Conservation (phyloP, 108 stramenopile genomes). For the Nitzschia palea region DNA sequence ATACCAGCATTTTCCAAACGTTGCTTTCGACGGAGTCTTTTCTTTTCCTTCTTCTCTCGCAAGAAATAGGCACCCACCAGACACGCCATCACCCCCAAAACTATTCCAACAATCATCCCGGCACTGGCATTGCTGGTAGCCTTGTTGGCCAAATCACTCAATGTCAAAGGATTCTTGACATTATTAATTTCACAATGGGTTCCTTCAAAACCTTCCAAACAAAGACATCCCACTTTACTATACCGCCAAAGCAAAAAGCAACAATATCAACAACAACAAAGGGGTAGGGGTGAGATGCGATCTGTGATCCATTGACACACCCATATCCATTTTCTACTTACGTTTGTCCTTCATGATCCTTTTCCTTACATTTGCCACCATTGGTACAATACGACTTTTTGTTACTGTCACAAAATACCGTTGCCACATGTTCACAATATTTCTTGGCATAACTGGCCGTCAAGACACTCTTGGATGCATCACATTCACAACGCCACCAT, state of each 20-base stretch:
- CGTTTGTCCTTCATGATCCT: conserved; percentile 2
- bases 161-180: background rate
- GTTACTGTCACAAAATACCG: conserved; percentile 14
- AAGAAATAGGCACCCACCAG: background rate
- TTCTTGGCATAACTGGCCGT: conserved; percentile 13
- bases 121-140: background rate
- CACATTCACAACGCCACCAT: conserved; percentile 38
- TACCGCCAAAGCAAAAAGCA: background rate
- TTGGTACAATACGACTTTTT: conserved; percentile 20
- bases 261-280: background rate
- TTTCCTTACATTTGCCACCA: conserved; percentile 20
- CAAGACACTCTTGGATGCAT: conserved; percentile 9
- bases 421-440: conserved; percentile 24
- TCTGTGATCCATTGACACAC: background rate
- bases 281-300: background rate
- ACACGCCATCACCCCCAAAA: background rate
- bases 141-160: background rate
- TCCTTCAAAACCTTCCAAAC: conserved; percentile 28
- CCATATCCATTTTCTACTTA: background rate
- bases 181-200: conserved; percentile 13
- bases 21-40: conserved; percentile 6
- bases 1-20: conserved; percentile 14
- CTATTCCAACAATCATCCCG: background rate
- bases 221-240: conserved; percentile 28
- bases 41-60: conserved; percentile 7